Percentiles rank a stretch among this genome's conserved stretches.
Evolutionary conservation across 805 yeast species (phyloP).

Genomic region (Cyberlindnera mrakii): DNA sequence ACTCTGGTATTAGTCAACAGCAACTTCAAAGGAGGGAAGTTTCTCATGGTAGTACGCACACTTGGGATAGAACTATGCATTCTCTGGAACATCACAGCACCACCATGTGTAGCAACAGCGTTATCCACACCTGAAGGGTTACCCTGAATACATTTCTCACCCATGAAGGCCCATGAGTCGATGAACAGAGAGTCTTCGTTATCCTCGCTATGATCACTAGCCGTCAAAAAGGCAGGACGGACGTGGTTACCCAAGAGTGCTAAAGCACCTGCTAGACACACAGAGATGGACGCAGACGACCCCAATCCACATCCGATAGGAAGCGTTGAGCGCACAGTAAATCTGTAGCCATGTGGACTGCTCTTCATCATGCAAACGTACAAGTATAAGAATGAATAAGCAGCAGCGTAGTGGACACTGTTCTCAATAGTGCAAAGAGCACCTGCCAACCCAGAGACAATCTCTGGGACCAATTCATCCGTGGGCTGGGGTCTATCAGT

Average conservation of each 20-base stretch:
- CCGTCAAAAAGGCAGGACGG: constrained; percentile 28
- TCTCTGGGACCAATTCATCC: constrained; percentile 53
- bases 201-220: constrained; percentile 31
- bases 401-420: constrained; percentile 67
- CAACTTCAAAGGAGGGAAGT: constrained; percentile 68
- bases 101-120: constrained; percentile 93
- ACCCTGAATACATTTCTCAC: constrained; percentile 94
- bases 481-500: constrained; percentile 28
- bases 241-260: constrained; percentile 54
- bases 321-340: constrained; percentile 70
- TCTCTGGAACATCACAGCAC: constrained; percentile 87
- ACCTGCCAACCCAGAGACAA: constrained; percentile 43
- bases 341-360: constrained; percentile 43
- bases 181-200: constrained; percentile 49
- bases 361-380: constrained; percentile 52
- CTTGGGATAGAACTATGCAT: constrained; percentile 46
- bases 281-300: constrained; percentile 86
- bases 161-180: constrained; percentile 85
- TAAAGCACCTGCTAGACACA: constrained; percentile 74
- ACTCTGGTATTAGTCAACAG: constrained; percentile 78
- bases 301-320: constrained; percentile 98
- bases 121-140: constrained; percentile 96
- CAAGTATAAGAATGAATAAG: constrained; percentile 77
- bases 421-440: constrained; percentile 40
- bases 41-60: constrained; percentile 60